Percentiles rank a stretch among this genome's conserved stretches.
Conservation (phyloP, 2,329 filamentous ascomycete genomes). For the Fusarium setosum region DNA sequence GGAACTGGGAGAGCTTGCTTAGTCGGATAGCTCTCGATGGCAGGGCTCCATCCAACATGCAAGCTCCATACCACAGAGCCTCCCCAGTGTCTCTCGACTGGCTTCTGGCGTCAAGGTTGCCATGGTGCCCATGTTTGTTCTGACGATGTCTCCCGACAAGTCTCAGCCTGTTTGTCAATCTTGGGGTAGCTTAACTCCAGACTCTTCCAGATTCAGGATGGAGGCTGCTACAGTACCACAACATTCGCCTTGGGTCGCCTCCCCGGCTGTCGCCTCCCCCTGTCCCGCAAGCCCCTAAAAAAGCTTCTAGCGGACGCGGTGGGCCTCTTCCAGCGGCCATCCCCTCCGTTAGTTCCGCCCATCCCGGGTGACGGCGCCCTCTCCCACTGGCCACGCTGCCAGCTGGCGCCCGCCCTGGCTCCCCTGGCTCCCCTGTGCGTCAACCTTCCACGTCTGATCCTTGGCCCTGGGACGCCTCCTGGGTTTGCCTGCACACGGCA, state of each 20-base stretch:
- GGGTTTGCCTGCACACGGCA: conserved; percentile 20
- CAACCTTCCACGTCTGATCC: conserved; percentile 30
- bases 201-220: conserved; percentile 12
- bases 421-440: conserved; percentile 30
- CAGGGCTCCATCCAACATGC: conserved; percentile 14
- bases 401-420: conserved; percentile 29
- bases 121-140: conserved; percentile 11
- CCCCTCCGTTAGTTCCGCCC: conserved; percentile 29
- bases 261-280: conserved; percentile 24
- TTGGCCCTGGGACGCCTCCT: conserved; percentile 22
- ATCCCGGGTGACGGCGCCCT: conserved; percentile 37
- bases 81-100: neutral
- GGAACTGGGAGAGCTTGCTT: conserved; percentile 31
- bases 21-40: conserved; percentile 15
- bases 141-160: conserved; percentile 17
- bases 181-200: neutral
- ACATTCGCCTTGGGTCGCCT: neutral
- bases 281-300: conserved; percentile 32
- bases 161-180: conserved; percentile 2
- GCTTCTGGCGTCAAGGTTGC: conserved; percentile 20
- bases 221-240: conserved; percentile 1
- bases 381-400: conserved; percentile 40
- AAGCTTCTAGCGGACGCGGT: conserved; percentile 34
- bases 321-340: conserved; percentile 12
- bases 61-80: conserved; percentile 9